These are phyloP conservation scores for Cairneyella variabilis DNA, from an alignment of 495 filamentous ascomycete genomes.

Conservation along the genomic window DNA sequence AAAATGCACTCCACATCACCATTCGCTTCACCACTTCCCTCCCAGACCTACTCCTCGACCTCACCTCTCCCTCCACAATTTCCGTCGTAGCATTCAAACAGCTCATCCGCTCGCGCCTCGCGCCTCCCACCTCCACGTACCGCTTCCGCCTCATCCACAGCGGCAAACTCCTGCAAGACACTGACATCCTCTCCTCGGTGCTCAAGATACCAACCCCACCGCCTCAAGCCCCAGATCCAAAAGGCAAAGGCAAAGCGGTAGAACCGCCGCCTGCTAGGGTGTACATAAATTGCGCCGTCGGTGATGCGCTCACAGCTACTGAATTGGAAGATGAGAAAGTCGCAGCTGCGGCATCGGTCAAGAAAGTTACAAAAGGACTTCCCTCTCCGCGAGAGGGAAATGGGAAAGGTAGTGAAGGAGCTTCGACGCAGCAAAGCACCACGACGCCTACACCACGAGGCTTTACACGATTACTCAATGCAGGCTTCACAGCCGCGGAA, in stretches of 20 bases:
- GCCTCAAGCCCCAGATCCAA: constrained; percentile 30
- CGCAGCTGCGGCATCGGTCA: constrained; percentile 8
- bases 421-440: neutral
- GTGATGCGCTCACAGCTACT: constrained; percentile 60
- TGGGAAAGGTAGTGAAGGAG: constrained; percentile 1
- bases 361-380: constrained; percentile 14
- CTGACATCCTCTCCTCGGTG: constrained; percentile 56
- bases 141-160: constrained; percentile 83
- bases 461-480: constrained; percentile 79
- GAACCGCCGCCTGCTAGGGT: constrained; percentile 46
- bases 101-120: constrained; percentile 71
- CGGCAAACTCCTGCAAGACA: constrained; percentile 77
- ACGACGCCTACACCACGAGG: constrained; percentile 68
- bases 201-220: constrained; percentile 59
- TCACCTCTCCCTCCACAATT: constrained; percentile 61
- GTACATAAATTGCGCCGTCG: constrained; percentile 89
- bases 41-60: constrained; percentile 76
- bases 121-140: constrained; percentile 44
- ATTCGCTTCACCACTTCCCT: constrained; percentile 85
- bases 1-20: constrained; percentile 49
- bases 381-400: constrained; percentile 15
- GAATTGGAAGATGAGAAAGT: constrained; percentile 70
- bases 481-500: constrained; percentile 78
- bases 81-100: constrained; percentile 74
- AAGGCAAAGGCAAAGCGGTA: constrained; percentile 54